A percentile compares a stretch with the other conserved stretches of the same genome.
Conservation (phyloP, 176 grass and related monocot genomes). For the Paspalum vaginatum region DNA sequence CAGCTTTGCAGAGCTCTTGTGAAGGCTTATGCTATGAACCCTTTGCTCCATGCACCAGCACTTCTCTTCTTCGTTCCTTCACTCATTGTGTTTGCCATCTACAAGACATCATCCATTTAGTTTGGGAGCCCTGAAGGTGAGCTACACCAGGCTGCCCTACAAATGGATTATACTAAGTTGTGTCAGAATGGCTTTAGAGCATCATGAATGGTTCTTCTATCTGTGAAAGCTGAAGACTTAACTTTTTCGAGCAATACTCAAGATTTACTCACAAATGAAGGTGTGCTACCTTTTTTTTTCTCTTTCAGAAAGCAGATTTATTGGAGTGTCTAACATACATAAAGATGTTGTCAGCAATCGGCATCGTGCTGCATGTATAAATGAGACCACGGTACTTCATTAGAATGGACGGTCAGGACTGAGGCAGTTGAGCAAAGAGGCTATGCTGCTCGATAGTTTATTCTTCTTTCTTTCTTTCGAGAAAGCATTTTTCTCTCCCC, state of each 20-base stretch:
- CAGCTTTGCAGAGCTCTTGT: slow-evolving; percentile 89
- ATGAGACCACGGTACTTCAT: neutral
- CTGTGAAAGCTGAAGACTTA: slow-evolving; percentile 10
- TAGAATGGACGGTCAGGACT: neutral
- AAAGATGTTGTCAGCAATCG: slow-evolving; percentile 1
- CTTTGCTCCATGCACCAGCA: slow-evolving; percentile 70
- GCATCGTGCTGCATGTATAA: slow-evolving; percentile 10
- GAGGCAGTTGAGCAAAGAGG: neutral
- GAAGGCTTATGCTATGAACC: slow-evolving; percentile 90
- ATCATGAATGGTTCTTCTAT: neutral
- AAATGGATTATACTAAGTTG: neutral
- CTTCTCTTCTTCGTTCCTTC: slow-evolving; percentile 75
- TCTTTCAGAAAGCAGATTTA: neutral
- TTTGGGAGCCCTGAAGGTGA: neutral
- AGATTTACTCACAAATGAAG: neutral
- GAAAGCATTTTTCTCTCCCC: neutral
- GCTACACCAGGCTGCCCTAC: neutral
- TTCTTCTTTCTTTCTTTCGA: neutral
- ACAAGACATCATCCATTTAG: slow-evolving; percentile 76
- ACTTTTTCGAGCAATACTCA: neutral
- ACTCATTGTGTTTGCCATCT: slow-evolving; percentile 60
- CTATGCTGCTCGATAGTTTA: neutral
- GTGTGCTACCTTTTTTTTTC: neutral
- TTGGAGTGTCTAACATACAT: slow-evolving; percentile 21
- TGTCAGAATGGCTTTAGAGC: neutral